Conservation (phyloP, 140 eudicot species). For the Anethum foeniculum region DNA sequence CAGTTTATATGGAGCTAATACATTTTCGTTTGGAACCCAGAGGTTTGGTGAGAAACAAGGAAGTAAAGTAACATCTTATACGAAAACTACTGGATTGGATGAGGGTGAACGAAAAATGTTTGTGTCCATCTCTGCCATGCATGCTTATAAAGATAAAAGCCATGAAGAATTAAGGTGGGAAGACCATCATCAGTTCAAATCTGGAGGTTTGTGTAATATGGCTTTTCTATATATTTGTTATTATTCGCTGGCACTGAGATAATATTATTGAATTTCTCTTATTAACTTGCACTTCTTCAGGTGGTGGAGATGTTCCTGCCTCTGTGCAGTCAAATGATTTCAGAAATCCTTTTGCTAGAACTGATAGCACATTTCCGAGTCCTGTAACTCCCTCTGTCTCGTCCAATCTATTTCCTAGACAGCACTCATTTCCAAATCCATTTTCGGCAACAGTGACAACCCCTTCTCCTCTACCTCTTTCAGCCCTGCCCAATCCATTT, state of each 20-base stretch:
- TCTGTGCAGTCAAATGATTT: not conserved
- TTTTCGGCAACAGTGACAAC: not conserved
- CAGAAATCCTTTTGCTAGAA: not conserved
- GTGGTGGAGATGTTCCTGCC: slow-evolving; percentile 6
- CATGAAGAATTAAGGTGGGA: slow-evolving; percentile 12
- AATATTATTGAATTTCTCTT: not conserved
- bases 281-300: not conserved
- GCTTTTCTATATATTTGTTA: not conserved
- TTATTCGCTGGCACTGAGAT: not conserved
- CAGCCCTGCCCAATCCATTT: not conserved
- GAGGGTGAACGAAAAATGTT: not conserved
- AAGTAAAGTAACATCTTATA: slow-evolving; percentile 7
- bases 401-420: not conserved
- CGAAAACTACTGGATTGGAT: not conserved
- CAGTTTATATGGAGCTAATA: not conserved
- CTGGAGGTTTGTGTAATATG: not conserved
- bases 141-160: not conserved
- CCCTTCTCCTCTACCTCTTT: not conserved
- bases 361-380: not conserved
- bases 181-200: not conserved
- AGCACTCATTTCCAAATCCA: slow-evolving; percentile 1
- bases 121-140: slow-evolving; percentile 6
- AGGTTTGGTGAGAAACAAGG: not conserved
- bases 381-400: not conserved
- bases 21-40: not conserved